Evolutionary conservation across 1,284 basidiomycete species (phyloP).

Genomic region (Cutaneotrichosporon sp.): DNA sequence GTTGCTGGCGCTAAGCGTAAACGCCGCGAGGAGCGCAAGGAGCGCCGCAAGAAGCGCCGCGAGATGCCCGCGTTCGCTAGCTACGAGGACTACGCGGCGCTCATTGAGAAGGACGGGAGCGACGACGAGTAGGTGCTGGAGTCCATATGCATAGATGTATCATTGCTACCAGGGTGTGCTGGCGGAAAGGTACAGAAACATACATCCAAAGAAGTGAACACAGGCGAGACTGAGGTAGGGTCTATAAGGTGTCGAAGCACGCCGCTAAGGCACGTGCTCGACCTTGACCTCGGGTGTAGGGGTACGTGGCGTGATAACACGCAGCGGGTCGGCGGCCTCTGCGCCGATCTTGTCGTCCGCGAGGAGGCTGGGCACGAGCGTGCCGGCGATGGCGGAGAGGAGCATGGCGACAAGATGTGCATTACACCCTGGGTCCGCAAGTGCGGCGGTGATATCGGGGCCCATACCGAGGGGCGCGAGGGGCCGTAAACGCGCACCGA

Average conservation of each 20-base stretch:
- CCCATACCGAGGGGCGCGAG: no score
- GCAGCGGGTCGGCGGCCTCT: no score
- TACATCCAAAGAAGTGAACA: background rate
- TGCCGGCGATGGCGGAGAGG: conserved; percentile 25
- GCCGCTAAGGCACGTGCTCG: background rate
- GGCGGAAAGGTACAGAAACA: background rate
- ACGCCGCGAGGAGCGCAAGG: conserved; percentile 53
- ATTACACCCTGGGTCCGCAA: conserved; percentile 36
- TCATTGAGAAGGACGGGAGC: conserved; percentile 73
- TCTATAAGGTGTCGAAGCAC: no score
- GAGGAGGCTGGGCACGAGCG: conserved; percentile 32
- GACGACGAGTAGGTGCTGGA: conserved; percentile 50
- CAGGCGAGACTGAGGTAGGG: background rate
- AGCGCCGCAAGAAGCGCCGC: conserved; percentile 60
- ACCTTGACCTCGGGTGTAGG: background rate
- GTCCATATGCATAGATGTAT: conserved; percentile 1
- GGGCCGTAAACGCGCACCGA: background rate
- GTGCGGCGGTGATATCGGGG: conserved; percentile 20
- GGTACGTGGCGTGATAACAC: no score
- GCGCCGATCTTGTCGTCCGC: background rate
- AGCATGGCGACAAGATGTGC: conserved; percentile 39
- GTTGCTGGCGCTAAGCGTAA: conserved; percentile 52
- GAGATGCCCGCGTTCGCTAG: conserved; percentile 84
- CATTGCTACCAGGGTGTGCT: background rate
- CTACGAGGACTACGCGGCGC: conserved; percentile 89